phyloP scores from a whole-genome alignment of 345 rosid genomes.

The Sonneratia caseolaris region DNA sequence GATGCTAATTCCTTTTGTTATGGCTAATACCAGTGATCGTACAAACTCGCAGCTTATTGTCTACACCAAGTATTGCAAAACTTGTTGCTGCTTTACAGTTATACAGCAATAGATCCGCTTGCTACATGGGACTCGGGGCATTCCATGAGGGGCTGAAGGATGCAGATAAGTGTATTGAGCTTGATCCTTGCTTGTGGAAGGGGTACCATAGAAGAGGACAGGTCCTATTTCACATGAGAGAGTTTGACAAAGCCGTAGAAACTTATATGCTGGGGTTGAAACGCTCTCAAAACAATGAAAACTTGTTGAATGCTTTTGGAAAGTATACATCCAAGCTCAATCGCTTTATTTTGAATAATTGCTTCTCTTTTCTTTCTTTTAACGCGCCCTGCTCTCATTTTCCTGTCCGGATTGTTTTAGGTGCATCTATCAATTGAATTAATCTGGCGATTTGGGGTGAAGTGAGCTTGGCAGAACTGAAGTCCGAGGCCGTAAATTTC shows the following conservation, averaged over 20 bases:
- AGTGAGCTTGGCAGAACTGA: neutral
- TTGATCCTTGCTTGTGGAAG: constrained; percentile 80
- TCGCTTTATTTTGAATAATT: too few species aligned
- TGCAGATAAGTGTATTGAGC: constrained; percentile 95
- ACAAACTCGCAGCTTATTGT: neutral
- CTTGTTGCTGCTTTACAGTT: constrained; percentile 29
- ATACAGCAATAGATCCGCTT: constrained; percentile 88
- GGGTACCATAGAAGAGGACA: constrained; percentile 95
- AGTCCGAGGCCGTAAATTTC: neutral
- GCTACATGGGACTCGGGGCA: constrained; percentile 82
- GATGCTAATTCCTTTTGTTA: neutral
- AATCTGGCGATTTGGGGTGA: constrained; percentile 46
- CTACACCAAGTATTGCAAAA: neutral
- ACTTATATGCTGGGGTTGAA: constrained; percentile 82
- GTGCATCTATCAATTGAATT: constrained; percentile 62
- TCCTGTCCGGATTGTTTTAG: neutral
- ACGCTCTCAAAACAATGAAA: constrained; percentile 70
- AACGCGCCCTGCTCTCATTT: neutral
- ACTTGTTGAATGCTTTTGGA: constrained; percentile 69
- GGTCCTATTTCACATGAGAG: constrained; percentile 83
- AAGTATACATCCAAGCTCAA: constrained; percentile 29
- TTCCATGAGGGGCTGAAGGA: constrained; percentile 91
- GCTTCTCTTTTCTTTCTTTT: neutral
- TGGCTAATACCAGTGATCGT: neutral
- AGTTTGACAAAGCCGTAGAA: constrained; percentile 80